Evolutionary conservation across 164 flowering plant species (phyloP).

Genomic region (Umbilicus rupestris): DNA sequence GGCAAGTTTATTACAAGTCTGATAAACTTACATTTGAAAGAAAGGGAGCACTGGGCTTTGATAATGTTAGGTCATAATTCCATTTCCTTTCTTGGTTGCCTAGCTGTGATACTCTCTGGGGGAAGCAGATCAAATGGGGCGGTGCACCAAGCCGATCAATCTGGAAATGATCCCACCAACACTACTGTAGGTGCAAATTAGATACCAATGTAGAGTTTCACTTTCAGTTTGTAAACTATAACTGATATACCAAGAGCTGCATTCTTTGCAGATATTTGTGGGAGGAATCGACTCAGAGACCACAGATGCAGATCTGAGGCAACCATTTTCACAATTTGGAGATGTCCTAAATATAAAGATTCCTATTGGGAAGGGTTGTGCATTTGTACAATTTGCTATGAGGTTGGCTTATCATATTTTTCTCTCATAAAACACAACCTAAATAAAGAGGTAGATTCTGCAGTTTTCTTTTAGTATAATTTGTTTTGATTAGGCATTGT

Average conservation of each 20-base stretch:
- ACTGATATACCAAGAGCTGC: not conserved
- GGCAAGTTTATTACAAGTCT: not conserved
- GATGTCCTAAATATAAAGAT: slow-evolving; percentile 56
- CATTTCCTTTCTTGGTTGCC: slow-evolving; percentile 6
- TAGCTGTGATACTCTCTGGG: slow-evolving; percentile 54
- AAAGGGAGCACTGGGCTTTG: not conserved
- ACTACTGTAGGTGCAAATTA: slow-evolving; percentile 60
- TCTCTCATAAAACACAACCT: not conserved
- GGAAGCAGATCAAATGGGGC: slow-evolving; percentile 60
- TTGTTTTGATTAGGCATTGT: not conserved
- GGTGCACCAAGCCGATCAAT: slow-evolving; percentile 35
- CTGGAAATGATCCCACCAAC: slow-evolving; percentile 62
- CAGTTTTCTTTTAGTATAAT: not conserved
- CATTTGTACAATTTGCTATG: slow-evolving; percentile 57
- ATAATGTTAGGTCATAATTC: not conserved
- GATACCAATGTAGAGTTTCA: not conserved
- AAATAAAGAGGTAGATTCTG: not conserved
- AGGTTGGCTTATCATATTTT: slow-evolving; percentile 25
- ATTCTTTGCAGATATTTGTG: slow-evolving; percentile 42
- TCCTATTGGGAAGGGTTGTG: slow-evolving; percentile 58
- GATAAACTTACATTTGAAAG: not conserved
- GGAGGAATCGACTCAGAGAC: slow-evolving; percentile 60
- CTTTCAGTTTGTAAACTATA: not conserved
- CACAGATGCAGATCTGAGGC: slow-evolving; percentile 50
- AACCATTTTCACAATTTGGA: slow-evolving; percentile 46